Percentiles rank a stretch among this genome's conserved stretches.
These are phyloP conservation scores for Cordyceps cicadae DNA, from an alignment of 2,329 filamentous ascomycete genomes.

Conservation along the genomic window DNA sequence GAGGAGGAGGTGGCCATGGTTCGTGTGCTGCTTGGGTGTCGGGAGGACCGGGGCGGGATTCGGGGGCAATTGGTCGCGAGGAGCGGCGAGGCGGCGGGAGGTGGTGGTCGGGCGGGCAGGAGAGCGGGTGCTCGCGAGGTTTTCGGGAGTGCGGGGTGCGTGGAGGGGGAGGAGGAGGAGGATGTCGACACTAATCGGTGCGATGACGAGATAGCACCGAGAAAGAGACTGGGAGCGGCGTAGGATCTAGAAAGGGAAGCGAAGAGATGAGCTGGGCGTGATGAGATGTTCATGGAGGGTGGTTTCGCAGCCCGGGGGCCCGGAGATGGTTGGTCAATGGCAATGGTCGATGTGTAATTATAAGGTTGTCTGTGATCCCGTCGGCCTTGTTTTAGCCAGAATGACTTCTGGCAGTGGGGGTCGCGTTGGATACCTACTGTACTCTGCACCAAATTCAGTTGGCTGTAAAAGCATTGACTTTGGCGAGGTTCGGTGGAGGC, in stretches of 20 bases:
- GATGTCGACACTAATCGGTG: conserved; percentile 10
- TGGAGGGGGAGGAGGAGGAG: conserved; percentile 3
- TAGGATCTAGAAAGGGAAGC: not conserved
- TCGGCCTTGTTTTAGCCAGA: not conserved
- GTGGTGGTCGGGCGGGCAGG: not conserved
- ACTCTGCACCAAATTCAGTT: too few species aligned
- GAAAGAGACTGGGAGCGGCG: conserved; percentile 13
- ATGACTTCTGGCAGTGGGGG: too few species aligned
- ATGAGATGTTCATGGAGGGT: conserved; percentile 11
- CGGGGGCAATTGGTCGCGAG: not conserved
- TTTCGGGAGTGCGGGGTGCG: conserved; percentile 1
- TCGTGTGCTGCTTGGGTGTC: not conserved
- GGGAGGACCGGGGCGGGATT: not conserved
- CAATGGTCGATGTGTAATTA: not conserved
- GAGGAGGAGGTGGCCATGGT: conserved; percentile 30
- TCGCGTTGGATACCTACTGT: too few species aligned
- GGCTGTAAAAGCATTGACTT: too few species aligned
- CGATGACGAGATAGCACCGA: conserved; percentile 13
- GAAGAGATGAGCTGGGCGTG: not conserved
- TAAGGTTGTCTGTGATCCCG: not conserved
- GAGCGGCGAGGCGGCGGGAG: not conserved
- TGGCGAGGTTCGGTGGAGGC: too few species aligned
- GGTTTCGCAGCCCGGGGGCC: not conserved
- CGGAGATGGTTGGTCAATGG: not conserved
- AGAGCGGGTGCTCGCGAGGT: not conserved